A percentile compares a stretch with the other conserved stretches of the same genome.
phyloP scores from a whole-genome alignment of 2,329 filamentous ascomycete species.

The Chaetothyriales sp. region DNA sequence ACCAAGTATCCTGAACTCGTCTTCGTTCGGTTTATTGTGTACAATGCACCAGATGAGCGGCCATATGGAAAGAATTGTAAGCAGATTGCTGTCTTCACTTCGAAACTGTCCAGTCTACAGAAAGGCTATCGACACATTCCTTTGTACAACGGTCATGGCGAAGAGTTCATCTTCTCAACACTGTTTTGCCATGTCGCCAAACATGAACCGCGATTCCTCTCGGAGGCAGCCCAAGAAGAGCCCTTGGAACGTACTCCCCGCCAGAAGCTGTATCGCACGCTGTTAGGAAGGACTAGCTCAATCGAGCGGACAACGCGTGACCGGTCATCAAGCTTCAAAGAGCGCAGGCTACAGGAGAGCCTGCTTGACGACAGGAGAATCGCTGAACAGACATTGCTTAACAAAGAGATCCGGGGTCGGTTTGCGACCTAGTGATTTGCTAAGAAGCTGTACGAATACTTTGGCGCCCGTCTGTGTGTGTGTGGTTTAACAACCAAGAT shows the following conservation, averaged over 20 bases:
- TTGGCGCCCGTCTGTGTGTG: conserved; percentile 10
- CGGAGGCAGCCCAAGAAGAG: conserved; percentile 12
- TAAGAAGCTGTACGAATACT: conserved; percentile 4
- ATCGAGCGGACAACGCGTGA: conserved; percentile 13
- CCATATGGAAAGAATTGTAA: conserved; percentile 49
- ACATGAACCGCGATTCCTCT: conserved; percentile 32
- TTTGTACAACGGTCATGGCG: conserved; percentile 73
- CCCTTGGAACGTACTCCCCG: conserved; percentile 7
- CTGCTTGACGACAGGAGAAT: background rate
- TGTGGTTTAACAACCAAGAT: conserved; percentile 10
- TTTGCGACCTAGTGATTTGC: conserved; percentile 6
- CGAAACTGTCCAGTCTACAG: conserved; percentile 77
- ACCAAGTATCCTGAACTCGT: conserved; percentile 92
- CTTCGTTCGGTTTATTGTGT: conserved; percentile 86
- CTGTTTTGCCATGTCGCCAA: conserved; percentile 80
- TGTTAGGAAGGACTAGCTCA: conserved; percentile 13
- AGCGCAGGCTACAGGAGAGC: conserved; percentile 3
- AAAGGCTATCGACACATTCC: conserved; percentile 88
- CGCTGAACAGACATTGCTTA: conserved; percentile 7
- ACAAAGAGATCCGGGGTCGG: conserved; percentile 13
- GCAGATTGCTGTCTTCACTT: conserved; percentile 76
- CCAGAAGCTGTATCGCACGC: conserved; percentile 11
- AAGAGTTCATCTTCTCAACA: conserved; percentile 88
- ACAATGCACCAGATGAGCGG: conserved; percentile 66
- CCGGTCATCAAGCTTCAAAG: conserved; percentile 10